Base-by-base conservation (phyloP, 371 early-diverging fungal genomes). In the Zancudomyces culisetae region DNA sequence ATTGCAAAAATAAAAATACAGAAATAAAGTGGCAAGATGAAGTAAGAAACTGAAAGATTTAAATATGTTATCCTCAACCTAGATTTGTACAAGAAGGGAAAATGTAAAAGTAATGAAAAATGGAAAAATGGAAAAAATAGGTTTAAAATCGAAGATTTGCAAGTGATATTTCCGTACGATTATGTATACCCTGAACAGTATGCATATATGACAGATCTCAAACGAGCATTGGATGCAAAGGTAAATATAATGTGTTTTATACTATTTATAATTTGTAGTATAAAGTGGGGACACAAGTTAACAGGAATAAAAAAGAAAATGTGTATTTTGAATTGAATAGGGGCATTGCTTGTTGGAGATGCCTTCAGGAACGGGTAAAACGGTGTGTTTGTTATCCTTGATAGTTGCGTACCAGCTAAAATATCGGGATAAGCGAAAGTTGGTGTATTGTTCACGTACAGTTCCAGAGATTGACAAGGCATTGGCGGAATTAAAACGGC, bases 281-380 rank as follows among this genome's bases (percentile, higher is more conserved):
- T 35, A 15, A n/a, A n/a, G n/a, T n/a, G n/a, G n/a, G n/a, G n/a
- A n/a, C 35, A 10, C 10, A 35, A 35, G 35, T 35, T 6, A 35
- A 35, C 6, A 6, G 15, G 35, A 15, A 15, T 35, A 35, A 35
- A 35, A 15, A 15, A 35, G 15, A 35, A 35, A 6, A 15, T 35
- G 35, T 6, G 35, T 35, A 41, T 3, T 22, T 51, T 51, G 30
- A 45, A 40, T 23, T 84, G 82, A n/a, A 22, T 77, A 85, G 73
- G 95, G 62, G 18, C 61, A 61, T 29, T 62, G 58, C 24, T 75
- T 98, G 46, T 75, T 99, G 18, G 99, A 99, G 74, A 99, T 99
- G 98, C 99, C 99, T 48, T 98, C 98, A 18, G 99, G 99, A 41
- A 98, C 99, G 0, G 99, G 99, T 15, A 99, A 99, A 70, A 99